A percentile compares a stretch with the other conserved stretches of the same genome.
Conservation (phyloP, 164 flowering plant genomes). For the Chloranthus sessilifolius region DNA sequence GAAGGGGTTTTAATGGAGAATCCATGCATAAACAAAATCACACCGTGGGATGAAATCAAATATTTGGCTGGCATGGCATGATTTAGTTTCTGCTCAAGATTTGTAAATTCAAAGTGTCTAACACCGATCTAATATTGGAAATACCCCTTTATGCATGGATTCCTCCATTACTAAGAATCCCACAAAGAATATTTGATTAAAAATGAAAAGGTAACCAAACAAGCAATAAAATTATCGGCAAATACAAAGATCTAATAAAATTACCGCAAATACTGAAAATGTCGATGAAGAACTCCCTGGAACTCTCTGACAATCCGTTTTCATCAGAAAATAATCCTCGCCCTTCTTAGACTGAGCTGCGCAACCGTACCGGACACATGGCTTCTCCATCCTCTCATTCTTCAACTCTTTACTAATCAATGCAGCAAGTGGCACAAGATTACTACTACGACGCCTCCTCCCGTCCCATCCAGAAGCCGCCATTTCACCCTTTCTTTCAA, state of each 20-base stretch:
- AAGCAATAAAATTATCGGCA: too few species aligned
- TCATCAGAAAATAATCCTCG: slow-evolving; percentile 16
- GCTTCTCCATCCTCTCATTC: slow-evolving; percentile 21
- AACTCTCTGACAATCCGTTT: slow-evolving; percentile 19
- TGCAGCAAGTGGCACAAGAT: slow-evolving; percentile 25
- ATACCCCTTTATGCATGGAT: too few species aligned
- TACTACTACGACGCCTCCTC: slow-evolving; percentile 6
- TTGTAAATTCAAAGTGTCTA: too few species aligned
- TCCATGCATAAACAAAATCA: too few species aligned
- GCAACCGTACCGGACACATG: slow-evolving; percentile 17
- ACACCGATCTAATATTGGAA: too few species aligned
- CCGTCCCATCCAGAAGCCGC: slow-evolving; percentile 7
- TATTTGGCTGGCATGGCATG: too few species aligned
- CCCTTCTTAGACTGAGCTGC: slow-evolving; percentile 26
- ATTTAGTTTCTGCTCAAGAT: too few species aligned
- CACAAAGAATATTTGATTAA: too few species aligned
- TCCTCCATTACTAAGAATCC: too few species aligned
- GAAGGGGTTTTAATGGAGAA: too few species aligned
- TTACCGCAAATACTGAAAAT: slow-evolving; percentile 18
- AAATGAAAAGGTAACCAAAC: too few species aligned
- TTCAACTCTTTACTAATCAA: slow-evolving; percentile 21
- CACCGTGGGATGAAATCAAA: too few species aligned
- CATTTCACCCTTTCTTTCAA: slow-evolving; percentile 8
- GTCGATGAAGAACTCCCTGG: slow-evolving; percentile 14
- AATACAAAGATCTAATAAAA: slow-evolving; percentile 1